phyloP scores from a whole-genome alignment of 2,329 filamentous ascomycete genomes.

The Penicillium concentricum region DNA sequence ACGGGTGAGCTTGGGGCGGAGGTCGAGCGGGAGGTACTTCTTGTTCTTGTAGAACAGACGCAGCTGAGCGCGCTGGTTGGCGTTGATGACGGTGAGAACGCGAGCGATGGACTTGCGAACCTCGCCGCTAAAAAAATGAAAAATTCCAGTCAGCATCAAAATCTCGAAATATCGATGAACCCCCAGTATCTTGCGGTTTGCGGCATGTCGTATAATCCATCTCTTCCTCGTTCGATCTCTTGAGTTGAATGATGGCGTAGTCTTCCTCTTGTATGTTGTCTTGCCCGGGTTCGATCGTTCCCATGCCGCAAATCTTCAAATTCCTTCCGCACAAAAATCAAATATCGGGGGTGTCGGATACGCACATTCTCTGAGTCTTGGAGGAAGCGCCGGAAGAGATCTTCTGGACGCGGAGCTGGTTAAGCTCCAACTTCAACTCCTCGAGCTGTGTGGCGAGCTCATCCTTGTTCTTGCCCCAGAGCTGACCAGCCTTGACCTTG shows the following conservation, averaged over 20 bases:
- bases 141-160: conserved; percentile 29
- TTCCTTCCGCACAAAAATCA: conserved; percentile 13
- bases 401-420: conserved; percentile 97
- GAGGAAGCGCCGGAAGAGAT: conserved; percentile 86
- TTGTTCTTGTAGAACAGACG: conserved; percentile 99
- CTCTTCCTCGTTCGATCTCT: not conserved
- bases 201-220: not conserved
- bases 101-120: conserved; percentile 99
- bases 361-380: conserved; percentile 98
- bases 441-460: conserved; percentile 93
- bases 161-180: conserved; percentile 2
- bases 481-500: conserved; percentile 90
- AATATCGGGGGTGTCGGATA: conserved; percentile 28
- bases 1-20: conserved; percentile 97
- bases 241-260: not conserved
- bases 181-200: not conserved
- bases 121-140: conserved; percentile 70
- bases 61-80: conserved; percentile 97
- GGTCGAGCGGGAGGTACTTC: conserved; percentile 98
- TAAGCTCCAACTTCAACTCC: conserved; percentile 94
- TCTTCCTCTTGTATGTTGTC: not conserved
- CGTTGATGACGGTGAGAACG: conserved; percentile 99
- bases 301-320: conserved; percentile 14
- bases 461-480: conserved; percentile 99
- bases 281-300: conserved; percentile 3